These are phyloP conservation scores for Taxillus chinensis DNA, from an alignment of 164 flowering plant genomes.

Conservation along the genomic window DNA sequence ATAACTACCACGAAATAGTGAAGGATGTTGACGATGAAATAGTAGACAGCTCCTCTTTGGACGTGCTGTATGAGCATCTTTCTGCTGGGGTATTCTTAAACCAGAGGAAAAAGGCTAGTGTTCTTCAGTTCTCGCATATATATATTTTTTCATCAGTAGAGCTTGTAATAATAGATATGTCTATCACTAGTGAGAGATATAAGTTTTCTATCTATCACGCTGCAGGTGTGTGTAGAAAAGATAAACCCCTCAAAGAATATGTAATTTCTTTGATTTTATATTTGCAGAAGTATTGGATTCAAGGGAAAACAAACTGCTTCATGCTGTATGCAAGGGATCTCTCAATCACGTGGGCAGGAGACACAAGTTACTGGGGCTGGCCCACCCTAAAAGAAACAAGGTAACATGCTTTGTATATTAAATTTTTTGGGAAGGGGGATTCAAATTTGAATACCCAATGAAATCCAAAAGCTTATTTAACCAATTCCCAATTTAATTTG, in stretches of 20 bases:
- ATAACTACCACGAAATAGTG: background rate
- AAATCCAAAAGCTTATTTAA: no score
- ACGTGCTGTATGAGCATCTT: background rate
- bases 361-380: background rate
- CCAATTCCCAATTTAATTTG: background rate
- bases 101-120: background rate
- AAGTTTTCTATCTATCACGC: no score
- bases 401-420: background rate
- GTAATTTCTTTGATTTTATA: background rate
- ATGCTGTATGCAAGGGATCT: background rate
- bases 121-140: no score
- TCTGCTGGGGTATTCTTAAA: background rate
- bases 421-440: background rate
- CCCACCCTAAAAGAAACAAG: background rate
- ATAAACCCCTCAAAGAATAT: no score
- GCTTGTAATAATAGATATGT: no score
- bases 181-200: no score
- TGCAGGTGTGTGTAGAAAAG: no score
- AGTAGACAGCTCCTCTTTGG: background rate
- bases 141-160: background rate
- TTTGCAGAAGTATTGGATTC: constrained; percentile 1
- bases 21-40: background rate
- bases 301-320: background rate
- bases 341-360: background rate
- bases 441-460: background rate